Evolutionary conservation across 495 filamentous ascomycete genomes (phyloP).

Genomic region (Xylaria grammica): DNA sequence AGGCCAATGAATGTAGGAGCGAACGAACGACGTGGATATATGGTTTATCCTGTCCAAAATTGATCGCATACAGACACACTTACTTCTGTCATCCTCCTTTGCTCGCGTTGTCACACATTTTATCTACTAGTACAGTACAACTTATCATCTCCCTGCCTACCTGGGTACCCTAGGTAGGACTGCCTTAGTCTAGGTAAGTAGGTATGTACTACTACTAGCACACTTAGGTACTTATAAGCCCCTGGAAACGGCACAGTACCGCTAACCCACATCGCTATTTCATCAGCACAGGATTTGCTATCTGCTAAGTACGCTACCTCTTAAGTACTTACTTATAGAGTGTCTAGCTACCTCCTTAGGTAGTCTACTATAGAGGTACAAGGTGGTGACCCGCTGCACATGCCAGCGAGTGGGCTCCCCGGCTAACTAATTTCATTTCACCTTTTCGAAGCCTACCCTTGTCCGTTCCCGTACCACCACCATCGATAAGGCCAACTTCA

Average conservation of each 20-base stretch:
- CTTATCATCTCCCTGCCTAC: too few species aligned
- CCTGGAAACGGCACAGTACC: not conserved
- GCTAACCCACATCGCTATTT: not conserved
- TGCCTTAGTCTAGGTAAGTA: too few species aligned
- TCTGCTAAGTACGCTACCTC: too few species aligned
- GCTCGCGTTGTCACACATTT: too few species aligned
- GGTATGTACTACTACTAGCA: too few species aligned
- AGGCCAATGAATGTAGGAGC: not conserved
- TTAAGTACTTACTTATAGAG: not conserved
- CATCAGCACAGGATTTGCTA: not conserved
- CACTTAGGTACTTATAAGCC: too few species aligned
- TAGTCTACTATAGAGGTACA: not conserved
- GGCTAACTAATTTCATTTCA: constrained; percentile 12
- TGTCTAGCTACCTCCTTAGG: not conserved
- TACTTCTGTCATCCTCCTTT: too few species aligned
- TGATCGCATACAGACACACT: not conserved
- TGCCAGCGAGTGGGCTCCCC: constrained; percentile 10
- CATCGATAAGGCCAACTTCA: constrained; percentile 13
- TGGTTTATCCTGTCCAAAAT: not conserved
- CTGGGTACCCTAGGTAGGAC: too few species aligned
- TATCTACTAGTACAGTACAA: too few species aligned
- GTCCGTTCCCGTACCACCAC: not conserved
- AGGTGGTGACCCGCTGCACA: constrained; percentile 16
- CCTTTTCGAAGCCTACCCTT: not conserved
- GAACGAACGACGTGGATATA: not conserved